phyloP scores from a whole-genome alignment of 805 yeast species.

The Metschnikowia lunata region DNA sequence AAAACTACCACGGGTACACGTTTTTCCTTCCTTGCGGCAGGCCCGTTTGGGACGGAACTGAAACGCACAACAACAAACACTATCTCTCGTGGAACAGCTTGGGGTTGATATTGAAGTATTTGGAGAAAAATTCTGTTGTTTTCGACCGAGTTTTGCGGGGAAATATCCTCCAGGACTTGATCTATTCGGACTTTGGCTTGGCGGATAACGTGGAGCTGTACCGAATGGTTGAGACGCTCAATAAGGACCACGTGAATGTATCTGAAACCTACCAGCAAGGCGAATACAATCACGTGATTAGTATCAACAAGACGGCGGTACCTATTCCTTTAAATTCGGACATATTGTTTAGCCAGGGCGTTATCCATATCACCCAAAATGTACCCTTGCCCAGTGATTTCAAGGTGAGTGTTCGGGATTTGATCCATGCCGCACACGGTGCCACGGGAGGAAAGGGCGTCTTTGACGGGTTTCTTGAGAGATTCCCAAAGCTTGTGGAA shows the following conservation, averaged over 20 bases:
- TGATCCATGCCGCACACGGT: slow-evolving; percentile 50
- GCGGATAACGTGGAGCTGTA: slow-evolving; percentile 17
- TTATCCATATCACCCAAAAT: slow-evolving; percentile 62
- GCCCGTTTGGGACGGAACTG: slow-evolving; percentile 12
- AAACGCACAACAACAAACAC: slow-evolving; percentile 5
- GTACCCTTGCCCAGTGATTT: slow-evolving; percentile 56
- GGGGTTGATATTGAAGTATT: slow-evolving; percentile 56
- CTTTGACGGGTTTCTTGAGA: slow-evolving; percentile 44
- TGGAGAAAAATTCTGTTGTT: slow-evolving; percentile 48
- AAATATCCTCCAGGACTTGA: slow-evolving; percentile 54
- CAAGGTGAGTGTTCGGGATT: slow-evolving; percentile 48
- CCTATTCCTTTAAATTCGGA: slow-evolving; percentile 49
- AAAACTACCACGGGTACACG: slow-evolving; percentile 63
- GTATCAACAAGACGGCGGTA: slow-evolving; percentile 29
- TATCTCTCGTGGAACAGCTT: slow-evolving; percentile 57
- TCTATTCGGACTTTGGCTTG: slow-evolving; percentile 59
- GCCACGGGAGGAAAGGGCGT: slow-evolving; percentile 20
- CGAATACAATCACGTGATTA: slow-evolving; percentile 21
- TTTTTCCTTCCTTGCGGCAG: slow-evolving; percentile 70
- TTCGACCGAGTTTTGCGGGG: slow-evolving; percentile 53
- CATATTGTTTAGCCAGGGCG: slow-evolving; percentile 77
- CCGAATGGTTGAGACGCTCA: slow-evolving; percentile 18
- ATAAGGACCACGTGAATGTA: slow-evolving; percentile 27
- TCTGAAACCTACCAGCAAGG: slow-evolving; percentile 18
- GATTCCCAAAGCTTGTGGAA: slow-evolving; percentile 38